Evolutionary conservation across 140 eudicot species (phyloP).

Genomic region (Bidens hawaiensis): DNA sequence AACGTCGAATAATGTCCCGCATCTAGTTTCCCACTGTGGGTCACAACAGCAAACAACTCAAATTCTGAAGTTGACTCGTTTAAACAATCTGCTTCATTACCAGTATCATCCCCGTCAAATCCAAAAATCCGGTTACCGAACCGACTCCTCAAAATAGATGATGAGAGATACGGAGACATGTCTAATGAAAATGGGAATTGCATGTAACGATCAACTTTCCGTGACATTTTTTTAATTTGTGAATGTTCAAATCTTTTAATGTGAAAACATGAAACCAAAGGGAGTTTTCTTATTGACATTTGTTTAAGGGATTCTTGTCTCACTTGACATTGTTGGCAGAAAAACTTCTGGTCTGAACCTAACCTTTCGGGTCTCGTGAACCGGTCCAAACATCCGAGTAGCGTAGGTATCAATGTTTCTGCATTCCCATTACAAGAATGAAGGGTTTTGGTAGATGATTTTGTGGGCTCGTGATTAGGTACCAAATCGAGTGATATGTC

Average conservation of each 20-base stretch:
- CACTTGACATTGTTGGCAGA: constrained; percentile 79
- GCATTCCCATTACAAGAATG: constrained; percentile 36
- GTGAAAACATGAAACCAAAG: constrained; percentile 82
- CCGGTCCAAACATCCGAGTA: constrained; percentile 73
- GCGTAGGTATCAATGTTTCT: constrained; percentile 39
- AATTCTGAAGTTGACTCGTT: constrained; percentile 60
- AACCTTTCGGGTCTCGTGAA: constrained; percentile 80
- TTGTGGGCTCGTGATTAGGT: constrained; percentile 43
- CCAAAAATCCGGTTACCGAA: constrained; percentile 67
- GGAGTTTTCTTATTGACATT: constrained; percentile 87
- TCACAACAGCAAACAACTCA: constrained; percentile 88
- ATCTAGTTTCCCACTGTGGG: constrained; percentile 74
- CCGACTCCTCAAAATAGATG: constrained; percentile 67
- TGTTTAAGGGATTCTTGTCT: constrained; percentile 89
- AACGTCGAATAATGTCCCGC: constrained; percentile 85
- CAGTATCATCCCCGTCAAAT: constrained; percentile 36
- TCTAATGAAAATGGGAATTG: constrained; percentile 82
- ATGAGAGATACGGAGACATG: constrained; percentile 88
- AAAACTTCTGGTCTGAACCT: constrained; percentile 86
- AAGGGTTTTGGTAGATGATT: constrained; percentile 19
- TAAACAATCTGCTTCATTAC: constrained; percentile 37
- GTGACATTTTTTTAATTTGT: constrained; percentile 55
- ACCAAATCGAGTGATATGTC: constrained; percentile 85
- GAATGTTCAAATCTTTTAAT: constrained; percentile 89
- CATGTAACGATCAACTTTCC: constrained; percentile 73